Conservation (phyloP, 108 stramenopile species). For the Conticribra guillardii region DNA sequence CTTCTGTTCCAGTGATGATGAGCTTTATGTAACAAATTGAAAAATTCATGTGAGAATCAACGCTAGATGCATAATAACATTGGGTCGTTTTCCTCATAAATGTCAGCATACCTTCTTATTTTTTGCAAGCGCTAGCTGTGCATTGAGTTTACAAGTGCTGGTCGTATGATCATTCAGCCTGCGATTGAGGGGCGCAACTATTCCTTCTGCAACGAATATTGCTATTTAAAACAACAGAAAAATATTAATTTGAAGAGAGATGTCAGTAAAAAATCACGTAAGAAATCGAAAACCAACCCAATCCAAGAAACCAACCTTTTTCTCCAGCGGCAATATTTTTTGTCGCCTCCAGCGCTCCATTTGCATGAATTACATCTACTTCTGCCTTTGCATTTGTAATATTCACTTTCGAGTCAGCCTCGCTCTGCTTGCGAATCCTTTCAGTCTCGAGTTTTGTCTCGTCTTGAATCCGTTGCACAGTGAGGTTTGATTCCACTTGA, state of each 20-base stretch:
- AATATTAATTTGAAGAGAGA: neutral
- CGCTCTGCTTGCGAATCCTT: constrained; percentile 24
- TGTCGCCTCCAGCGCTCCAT: constrained; percentile 26
- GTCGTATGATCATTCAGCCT: constrained; percentile 29
- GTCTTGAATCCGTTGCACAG: constrained; percentile 28
- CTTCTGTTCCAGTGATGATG: constrained; percentile 28
- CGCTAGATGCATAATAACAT: too few species aligned
- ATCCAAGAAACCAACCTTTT: constrained; percentile 20
- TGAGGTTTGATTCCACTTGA: constrained; percentile 22
- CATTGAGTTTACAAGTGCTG: constrained; percentile 12
- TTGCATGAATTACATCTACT: constrained; percentile 30
- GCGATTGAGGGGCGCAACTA: constrained; percentile 35
- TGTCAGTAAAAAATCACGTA: too few species aligned
- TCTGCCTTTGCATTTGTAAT: constrained; percentile 28
- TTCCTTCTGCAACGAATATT: constrained; percentile 34
- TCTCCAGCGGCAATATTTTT: constrained; percentile 27
- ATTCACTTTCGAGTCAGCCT: constrained; percentile 16
- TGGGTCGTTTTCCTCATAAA: too few species aligned
- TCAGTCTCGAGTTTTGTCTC: constrained; percentile 33
- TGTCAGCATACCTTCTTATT: constrained; percentile 26
- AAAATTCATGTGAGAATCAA: neutral
- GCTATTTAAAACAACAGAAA: constrained; percentile 3
- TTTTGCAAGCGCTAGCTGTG: constrained; percentile 28
- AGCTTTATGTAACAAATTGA: constrained; percentile 17
- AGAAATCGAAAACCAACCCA: neutral